Base-by-base conservation (phyloP, 2,329 filamentous ascomycete species). In the Cryphonectria naterciae region DNA sequence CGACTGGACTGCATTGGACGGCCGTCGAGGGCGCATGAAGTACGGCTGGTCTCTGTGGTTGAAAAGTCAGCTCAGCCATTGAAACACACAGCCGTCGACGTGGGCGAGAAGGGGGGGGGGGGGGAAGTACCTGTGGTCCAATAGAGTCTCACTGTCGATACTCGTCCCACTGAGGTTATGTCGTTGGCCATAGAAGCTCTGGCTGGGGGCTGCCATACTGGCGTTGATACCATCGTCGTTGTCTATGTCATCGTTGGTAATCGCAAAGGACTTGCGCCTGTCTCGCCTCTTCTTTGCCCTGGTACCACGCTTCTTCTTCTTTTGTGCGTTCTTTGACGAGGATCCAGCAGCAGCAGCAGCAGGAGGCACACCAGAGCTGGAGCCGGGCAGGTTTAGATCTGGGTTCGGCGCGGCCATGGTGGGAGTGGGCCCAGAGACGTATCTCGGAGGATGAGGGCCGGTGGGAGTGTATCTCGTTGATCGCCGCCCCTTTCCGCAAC, bases 121-220 rank as follows among this genome's bases (percentile, higher is more conserved):
- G n/a, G 17, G 22, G 25, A 74, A 82, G 73, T 82, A 92, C 90
- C 94, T 89, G 80, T 98, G 95, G 81, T 98, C 95, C 25, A 98
- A 84, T 75, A 98, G 83, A 10, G 89, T 91, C 78, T 97, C 92
- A 79, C 94, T 98, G 75, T 98, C 95, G 74, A 98, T 84, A 80
- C 95, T 98, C 0, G 93, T 94, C 76, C 87, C 91, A 82, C 95
- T 98, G 74, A 91, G 78, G 78, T 92, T 93, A 61, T 83, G 81
- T 10, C 84, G 78, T 71, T 86, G 78, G 74, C 83, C 79, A 77
- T 88, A 88, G 78, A 89, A 85, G 62, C 80, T 82, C 71, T 83
- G 78, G 70, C 80, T 70, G 64, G 77, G 75, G 72, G 73, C 56
- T 5, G 74, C 69, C 62, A 67, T 13, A 70, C 69, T 56, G 74